Base-by-base conservation (phyloP, 768 basidiomycete species). In the Clathrus columnatus region DNA sequence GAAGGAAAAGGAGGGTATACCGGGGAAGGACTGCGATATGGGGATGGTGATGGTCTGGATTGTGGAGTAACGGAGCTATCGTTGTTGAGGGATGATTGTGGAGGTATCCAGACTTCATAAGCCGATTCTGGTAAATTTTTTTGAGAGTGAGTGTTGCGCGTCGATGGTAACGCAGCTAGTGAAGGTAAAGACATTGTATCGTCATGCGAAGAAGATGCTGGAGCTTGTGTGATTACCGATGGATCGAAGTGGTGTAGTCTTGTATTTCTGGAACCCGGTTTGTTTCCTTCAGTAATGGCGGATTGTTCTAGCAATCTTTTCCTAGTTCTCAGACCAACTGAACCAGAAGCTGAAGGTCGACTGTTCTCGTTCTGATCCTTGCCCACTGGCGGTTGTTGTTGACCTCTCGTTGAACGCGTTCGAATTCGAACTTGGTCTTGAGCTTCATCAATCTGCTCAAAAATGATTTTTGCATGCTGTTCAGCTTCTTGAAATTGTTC, bases 1-100 rank as follows among this genome's bases (percentile, higher is more conserved):
- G 87, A 81, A 27, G 87, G 87, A 51, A 87, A 83, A 17, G 82
- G 73, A 11, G 85, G 85, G 61, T 87, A 89, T 64, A 78, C 26
- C 8, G 53, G 53, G 4, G 53, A 54, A n/a, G 53, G 53, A 11
- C 44, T 54, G 28, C 53, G 30, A 32, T 54, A 27, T 28, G 36
- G 14, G 21, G 3, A 42, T 21, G 2, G n/a, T 53, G 30, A 2
- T 8, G 51, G 26, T 32, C n/a, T 10, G 30, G 42, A 11, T 20
- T 20, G 17, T 16, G 53, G 26, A 26, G 17, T 29, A n/a, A 5
- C 10, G 44, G 8, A 20, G 21, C 72, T 69, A 8, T 67, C 63
- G 18, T 65, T 64, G n/a, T 64, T 69, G 49, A 75, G 74, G 0
- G 77, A 66, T 26, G 79, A 71, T n/a, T 69, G 62, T 27, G 84